phyloP scores from a whole-genome alignment of 2,329 filamentous ascomycete genomes.

The Fusarium luffae region DNA sequence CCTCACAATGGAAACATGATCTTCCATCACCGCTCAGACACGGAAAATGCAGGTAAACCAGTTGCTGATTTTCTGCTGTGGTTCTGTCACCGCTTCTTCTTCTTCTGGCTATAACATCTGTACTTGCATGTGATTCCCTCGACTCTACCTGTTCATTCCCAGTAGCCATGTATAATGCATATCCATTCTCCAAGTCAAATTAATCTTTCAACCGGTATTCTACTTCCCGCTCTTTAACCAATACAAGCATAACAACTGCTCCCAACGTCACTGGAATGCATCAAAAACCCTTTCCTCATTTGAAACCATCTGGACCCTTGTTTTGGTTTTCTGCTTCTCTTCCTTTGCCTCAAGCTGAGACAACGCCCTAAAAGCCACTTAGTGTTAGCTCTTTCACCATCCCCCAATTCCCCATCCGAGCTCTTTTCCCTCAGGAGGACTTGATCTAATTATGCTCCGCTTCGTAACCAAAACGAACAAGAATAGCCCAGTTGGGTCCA shows the following conservation, averaged over 20 bases:
- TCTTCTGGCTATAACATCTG: slow-evolving; percentile 4
- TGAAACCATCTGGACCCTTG: slow-evolving; percentile 2
- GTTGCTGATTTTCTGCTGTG: slow-evolving; percentile 1
- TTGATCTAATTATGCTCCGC: not conserved
- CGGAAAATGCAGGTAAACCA: not conserved
- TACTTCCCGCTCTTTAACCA: not conserved
- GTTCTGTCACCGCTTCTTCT: slow-evolving; percentile 30
- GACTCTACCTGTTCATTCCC: not conserved
- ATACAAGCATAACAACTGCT: not conserved
- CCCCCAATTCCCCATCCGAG: not conserved
- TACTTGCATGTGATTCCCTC: slow-evolving; percentile 27
- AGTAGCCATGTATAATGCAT: not conserved
- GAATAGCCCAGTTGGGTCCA: not conserved
- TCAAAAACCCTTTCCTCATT: not conserved
- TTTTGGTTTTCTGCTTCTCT: slow-evolving; percentile 1
- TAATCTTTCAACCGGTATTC: not conserved
- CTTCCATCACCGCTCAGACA: slow-evolving; percentile 27
- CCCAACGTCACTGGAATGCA: slow-evolving; percentile 32
- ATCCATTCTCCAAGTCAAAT: slow-evolving; percentile 9
- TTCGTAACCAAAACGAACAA: not conserved
- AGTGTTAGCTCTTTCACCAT: slow-evolving; percentile 4
- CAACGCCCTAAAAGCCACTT: slow-evolving; percentile 26
- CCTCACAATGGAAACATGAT: slow-evolving; percentile 9
- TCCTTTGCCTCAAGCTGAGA: slow-evolving; percentile 20
- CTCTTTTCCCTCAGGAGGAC: not conserved